Conservation (phyloP, 495 filamentous ascomycete genomes). For the Amphirosellinia nigrospora region DNA sequence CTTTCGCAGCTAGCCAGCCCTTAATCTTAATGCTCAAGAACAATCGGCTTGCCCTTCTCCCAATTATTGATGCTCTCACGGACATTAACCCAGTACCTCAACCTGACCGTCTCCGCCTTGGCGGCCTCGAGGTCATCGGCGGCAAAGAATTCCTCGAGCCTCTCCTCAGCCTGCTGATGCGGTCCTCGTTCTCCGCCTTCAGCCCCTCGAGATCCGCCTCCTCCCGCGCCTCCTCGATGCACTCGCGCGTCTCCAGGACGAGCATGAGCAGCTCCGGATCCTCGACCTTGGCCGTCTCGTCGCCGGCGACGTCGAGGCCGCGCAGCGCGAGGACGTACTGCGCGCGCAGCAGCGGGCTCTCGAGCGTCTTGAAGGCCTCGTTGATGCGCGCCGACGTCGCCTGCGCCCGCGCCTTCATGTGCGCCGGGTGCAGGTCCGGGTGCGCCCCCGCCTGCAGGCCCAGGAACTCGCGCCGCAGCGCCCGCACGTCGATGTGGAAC, state of each 20-base stretch:
- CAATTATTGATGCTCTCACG: constrained; percentile 78
- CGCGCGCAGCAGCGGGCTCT: constrained; percentile 75
- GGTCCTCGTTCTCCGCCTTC: constrained; percentile 67
- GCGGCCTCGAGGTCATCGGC: constrained; percentile 69
- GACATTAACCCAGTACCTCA: constrained; percentile 94
- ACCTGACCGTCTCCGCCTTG: constrained; percentile 69
- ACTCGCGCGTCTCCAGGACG: constrained; percentile 86
- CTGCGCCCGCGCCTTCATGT: constrained; percentile 67
- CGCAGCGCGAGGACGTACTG: constrained; percentile 80
- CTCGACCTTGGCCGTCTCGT: constrained; percentile 73
- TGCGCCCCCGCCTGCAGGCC: constrained; percentile 79
- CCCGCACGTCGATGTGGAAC: constrained; percentile 72
- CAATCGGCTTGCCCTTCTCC: constrained; percentile 76
- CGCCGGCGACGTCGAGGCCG: constrained; percentile 77
- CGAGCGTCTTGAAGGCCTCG: constrained; percentile 84
- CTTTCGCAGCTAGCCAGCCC: not conserved
- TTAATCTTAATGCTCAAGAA: constrained; percentile 63
- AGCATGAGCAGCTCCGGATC: constrained; percentile 79
- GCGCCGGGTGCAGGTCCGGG: constrained; percentile 63
- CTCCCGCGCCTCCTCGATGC: constrained; percentile 73
- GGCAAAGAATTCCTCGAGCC: constrained; percentile 68
- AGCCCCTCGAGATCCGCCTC: constrained; percentile 69
- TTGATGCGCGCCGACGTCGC: constrained; percentile 80
- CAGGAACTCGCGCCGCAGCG: constrained; percentile 84
- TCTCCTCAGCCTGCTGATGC: constrained; percentile 65